These are phyloP conservation scores for Debaryomycetaceae sp. DNA, from an alignment of 1,139 yeast genomes.

Conservation along the genomic window DNA sequence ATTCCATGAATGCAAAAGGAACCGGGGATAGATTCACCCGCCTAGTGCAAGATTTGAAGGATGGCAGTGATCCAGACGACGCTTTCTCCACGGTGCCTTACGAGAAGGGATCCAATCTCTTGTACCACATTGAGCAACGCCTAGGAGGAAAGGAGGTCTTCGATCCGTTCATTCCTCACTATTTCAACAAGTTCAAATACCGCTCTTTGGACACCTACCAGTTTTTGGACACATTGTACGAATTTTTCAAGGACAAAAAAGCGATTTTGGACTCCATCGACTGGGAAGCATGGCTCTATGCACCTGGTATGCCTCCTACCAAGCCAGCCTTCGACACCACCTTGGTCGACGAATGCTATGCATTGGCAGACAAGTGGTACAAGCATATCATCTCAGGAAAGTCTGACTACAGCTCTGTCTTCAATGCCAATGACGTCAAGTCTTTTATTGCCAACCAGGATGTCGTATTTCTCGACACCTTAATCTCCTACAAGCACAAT, in stretches of 20 bases:
- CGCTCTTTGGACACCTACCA: slow-evolving; percentile 77
- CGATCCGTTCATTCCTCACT: slow-evolving; percentile 76
- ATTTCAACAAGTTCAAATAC: slow-evolving; percentile 67
- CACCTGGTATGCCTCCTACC: slow-evolving; percentile 80
- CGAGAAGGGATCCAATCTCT: slow-evolving; percentile 82
- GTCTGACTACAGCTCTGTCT: slow-evolving; percentile 12
- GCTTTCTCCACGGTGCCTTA: slow-evolving; percentile 86
- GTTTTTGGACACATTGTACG: slow-evolving; percentile 74
- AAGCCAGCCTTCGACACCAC: slow-evolving; percentile 77
- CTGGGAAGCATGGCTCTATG: slow-evolving; percentile 81
- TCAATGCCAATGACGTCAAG: slow-evolving; percentile 42
- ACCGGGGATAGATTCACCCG: slow-evolving; percentile 54
- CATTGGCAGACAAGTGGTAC: slow-evolving; percentile 66
- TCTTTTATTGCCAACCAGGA: slow-evolving; percentile 71
- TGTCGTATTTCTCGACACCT: slow-evolving; percentile 72
- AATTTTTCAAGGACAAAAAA: slow-evolving; percentile 49
- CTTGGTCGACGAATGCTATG: slow-evolving; percentile 69
- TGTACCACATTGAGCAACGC: slow-evolving; percentile 66
- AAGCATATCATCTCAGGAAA: slow-evolving; percentile 19
- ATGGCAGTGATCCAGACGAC: slow-evolving; percentile 78
- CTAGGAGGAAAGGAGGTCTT: slow-evolving; percentile 62
- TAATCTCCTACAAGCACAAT: slow-evolving; percentile 36
- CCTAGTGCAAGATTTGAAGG: slow-evolving; percentile 66
- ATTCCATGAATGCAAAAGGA: slow-evolving; percentile 48
- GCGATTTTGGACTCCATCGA: slow-evolving; percentile 62